These are phyloP conservation scores for Nemania abortiva DNA, from an alignment of 2,329 filamentous ascomycete genomes.

Conservation along the genomic window DNA sequence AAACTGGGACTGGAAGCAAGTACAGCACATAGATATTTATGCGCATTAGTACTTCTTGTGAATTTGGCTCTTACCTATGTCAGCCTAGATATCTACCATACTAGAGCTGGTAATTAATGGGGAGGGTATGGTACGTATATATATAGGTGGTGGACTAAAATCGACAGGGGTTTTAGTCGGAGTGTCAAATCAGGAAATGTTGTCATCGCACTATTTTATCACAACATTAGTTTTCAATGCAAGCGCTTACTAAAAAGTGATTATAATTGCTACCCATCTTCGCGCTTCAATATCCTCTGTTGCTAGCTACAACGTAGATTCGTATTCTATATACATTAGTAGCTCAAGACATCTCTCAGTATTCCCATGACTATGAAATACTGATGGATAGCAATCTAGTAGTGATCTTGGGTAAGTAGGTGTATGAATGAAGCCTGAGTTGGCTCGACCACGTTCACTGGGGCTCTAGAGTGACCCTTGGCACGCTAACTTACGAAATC, in stretches of 20 bases:
- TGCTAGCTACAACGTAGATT: neutral
- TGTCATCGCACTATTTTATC: slow-evolving; percentile 21
- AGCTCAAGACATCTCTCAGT: too few species aligned
- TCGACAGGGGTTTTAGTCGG: neutral
- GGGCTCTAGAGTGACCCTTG: slow-evolving; percentile 16
- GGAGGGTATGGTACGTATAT: neutral
- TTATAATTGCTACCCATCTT: neutral
- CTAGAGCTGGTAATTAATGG: neutral
- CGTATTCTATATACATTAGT: too few species aligned
- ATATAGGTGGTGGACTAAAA: neutral
- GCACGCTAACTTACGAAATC: slow-evolving; percentile 9
- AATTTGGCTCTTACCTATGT: too few species aligned
- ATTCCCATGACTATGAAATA: too few species aligned
- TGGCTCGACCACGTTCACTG: neutral
- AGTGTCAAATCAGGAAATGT: slow-evolving; percentile 25
- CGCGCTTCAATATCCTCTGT: neutral
- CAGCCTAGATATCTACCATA: neutral
- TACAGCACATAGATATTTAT: too few species aligned
- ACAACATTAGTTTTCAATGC: slow-evolving; percentile 10
- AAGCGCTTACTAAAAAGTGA: slow-evolving; percentile 22
- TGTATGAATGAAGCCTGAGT: neutral
- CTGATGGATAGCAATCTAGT: too few species aligned
- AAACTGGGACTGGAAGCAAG: too few species aligned
- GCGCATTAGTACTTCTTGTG: too few species aligned
- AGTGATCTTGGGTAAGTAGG: neutral